A percentile compares a stretch with the other conserved stretches of the same genome.
Evolutionary conservation across 768 basidiomycete genomes (phyloP).

Genomic region (Russula olivacea): DNA sequence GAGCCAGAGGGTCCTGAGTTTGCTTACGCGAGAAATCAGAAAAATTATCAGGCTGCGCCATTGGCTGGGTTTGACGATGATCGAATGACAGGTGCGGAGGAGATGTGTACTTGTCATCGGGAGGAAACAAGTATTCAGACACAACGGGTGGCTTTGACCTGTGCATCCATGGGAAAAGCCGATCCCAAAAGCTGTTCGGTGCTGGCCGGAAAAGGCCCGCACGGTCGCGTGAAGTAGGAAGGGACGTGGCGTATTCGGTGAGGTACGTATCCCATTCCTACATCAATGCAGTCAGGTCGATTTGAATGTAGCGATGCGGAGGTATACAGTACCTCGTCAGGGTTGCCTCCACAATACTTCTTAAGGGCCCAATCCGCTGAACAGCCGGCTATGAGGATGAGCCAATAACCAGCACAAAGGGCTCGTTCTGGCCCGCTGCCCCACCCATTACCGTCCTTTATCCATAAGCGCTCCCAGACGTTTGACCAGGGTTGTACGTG

Average conservation of each 20-base stretch:
- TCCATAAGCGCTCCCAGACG: conserved; percentile 58
- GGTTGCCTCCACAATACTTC: conserved; percentile 55
- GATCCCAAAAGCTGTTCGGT: conserved; percentile 46
- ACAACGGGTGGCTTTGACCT: conserved; percentile 11
- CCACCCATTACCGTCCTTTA: conserved; percentile 45
- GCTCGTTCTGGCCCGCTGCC: conserved; percentile 52
- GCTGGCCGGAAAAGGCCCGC: conserved; percentile 54
- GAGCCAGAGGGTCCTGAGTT: conserved; percentile 4
- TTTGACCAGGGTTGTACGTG: conserved; percentile 50
- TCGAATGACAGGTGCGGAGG: conserved; percentile 11
- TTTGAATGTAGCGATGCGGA: neutral
- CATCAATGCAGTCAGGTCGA: neutral
- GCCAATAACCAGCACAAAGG: conserved; percentile 49
- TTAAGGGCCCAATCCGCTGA: conserved; percentile 51
- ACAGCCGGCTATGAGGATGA: conserved; percentile 46
- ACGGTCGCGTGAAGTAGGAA: conserved; percentile 43
- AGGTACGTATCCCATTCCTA: conserved; percentile 70
- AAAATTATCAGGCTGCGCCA: neutral
- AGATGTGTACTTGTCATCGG: conserved; percentile 10
- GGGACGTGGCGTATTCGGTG: conserved; percentile 47
- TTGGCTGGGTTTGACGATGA: neutral
- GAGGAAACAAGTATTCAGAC: conserved; percentile 5
- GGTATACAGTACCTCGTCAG: conserved; percentile 48
- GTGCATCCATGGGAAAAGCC: conserved; percentile 34
- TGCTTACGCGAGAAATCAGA: conserved; percentile 7